These are phyloP conservation scores for Candida andamanensis DNA, from an alignment of 805 yeast species.

Conservation along the genomic window DNA sequence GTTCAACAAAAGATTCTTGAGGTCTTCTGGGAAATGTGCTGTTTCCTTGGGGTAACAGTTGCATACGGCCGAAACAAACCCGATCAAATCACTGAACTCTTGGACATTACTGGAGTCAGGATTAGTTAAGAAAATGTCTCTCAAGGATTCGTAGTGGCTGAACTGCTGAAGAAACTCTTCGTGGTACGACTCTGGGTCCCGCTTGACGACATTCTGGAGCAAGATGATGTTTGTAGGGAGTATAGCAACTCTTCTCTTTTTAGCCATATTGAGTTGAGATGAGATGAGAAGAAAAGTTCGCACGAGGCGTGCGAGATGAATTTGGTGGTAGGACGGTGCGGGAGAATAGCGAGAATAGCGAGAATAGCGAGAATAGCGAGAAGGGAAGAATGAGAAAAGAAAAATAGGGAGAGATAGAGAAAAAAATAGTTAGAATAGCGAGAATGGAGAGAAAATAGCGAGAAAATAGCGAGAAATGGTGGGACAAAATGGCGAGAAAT, in stretches of 20 bases:
- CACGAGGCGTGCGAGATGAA: neutral
- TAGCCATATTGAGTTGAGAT: constrained; percentile 53
- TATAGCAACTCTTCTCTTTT: constrained; percentile 85
- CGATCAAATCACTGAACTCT: constrained; percentile 75
- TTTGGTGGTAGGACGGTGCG: neutral
- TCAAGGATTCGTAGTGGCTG: constrained; percentile 83
- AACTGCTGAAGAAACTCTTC: constrained; percentile 93
- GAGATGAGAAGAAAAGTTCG: neutral
- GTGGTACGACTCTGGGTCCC: constrained; percentile 90
- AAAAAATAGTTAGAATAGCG: too few relatives aligned
- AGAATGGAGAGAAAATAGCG: too few relatives aligned
- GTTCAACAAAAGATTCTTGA: constrained; percentile 59
- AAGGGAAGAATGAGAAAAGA: too few relatives aligned
- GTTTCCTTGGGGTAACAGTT: constrained; percentile 88
- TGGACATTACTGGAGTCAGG: constrained; percentile 49
- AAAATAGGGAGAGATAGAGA: too few relatives aligned
- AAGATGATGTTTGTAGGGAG: constrained; percentile 89
- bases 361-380: too few relatives aligned
- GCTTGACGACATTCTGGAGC: constrained; percentile 83
- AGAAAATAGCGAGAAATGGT: too few relatives aligned
- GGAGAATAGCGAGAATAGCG: too few relatives aligned
- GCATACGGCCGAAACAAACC: constrained; percentile 90
- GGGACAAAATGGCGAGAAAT: too few relatives aligned
- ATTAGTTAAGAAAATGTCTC: constrained; percentile 79
- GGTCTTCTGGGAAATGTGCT: constrained; percentile 73